phyloP scores from a whole-genome alignment of 2,329 filamentous ascomycete species.

The Colletotrichum godetiae region DNA sequence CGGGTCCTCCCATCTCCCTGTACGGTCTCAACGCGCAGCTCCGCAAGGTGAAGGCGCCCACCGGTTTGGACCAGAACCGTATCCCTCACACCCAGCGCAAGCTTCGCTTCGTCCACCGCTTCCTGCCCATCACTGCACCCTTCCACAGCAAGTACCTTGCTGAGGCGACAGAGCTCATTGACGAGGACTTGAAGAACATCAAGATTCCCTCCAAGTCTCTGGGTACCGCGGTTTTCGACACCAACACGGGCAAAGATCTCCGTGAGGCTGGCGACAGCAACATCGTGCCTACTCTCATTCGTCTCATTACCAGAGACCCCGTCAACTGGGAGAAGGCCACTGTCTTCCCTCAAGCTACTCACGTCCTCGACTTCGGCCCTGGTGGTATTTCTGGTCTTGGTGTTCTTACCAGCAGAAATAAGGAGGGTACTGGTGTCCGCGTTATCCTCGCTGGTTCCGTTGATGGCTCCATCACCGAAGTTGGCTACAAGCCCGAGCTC shows the following conservation, averaged over 20 bases:
- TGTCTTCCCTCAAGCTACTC: slow-evolving; percentile 88
- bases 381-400: slow-evolving; percentile 97
- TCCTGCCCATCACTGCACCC: slow-evolving; percentile 95
- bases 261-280: slow-evolving; percentile 77
- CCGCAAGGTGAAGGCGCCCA: slow-evolving; percentile 96
- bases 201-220: slow-evolving; percentile 79
- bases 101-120: slow-evolving; percentile 95
- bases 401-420: slow-evolving; percentile 97
- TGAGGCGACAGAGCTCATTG: slow-evolving; percentile 83
- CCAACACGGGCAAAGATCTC: slow-evolving; percentile 87
- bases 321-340: slow-evolving; percentile 98
- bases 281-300: slow-evolving; percentile 86
- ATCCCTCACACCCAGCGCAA: slow-evolving; percentile 97
- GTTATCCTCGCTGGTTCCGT: slow-evolving; percentile 96
- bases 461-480: slow-evolving; percentile 87
- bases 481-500: slow-evolving; percentile 97
- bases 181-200: slow-evolving; percentile 88
- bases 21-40: slow-evolving; percentile 96
- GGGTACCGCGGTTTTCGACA: slow-evolving; percentile 89
- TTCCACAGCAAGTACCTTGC: slow-evolving; percentile 97
- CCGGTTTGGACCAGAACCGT: slow-evolving; percentile 94
- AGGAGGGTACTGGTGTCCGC: slow-evolving; percentile 96
- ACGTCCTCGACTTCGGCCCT: slow-evolving; percentile 96
- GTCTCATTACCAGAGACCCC: slow-evolving; percentile 92
- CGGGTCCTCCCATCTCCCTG: slow-evolving; percentile 92